Base-by-base conservation (phyloP, 352 stramenopile genomes). In the Lagenidium sp. region DNA sequence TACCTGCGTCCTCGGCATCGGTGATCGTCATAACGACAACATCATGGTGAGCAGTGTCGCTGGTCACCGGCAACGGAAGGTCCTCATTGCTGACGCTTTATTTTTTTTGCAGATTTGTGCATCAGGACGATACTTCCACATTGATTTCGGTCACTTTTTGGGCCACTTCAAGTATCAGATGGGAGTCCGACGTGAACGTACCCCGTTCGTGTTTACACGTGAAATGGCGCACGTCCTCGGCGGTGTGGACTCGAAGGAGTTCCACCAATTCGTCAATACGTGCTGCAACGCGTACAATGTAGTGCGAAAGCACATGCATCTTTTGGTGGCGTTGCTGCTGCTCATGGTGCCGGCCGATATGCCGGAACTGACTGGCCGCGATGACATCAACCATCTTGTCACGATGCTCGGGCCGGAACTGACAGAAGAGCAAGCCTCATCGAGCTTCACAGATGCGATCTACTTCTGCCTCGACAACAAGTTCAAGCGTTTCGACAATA, bases 11-110 rank as follows among this genome's bases (percentile, higher is more conserved):
- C 69, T 98, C 31, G 92, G 92, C 29, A 95, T 98, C 49, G 92
- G 92, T 46, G 92, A 98, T 57, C 83, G 92, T 7, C 92, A 98
- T 63, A 96, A 96, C 40, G 92, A 97, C 64, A 98, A 98, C 58
- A 95, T 98, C 45, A 98, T 98, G 94, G 64, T 98, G 52, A 32
- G 63, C 52, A n/a, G n/a, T n/a, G n/a, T n/a, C n/a, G n/a, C n/a
- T n/a, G n/a, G n/a, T n/a, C n/a, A n/a, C n/a, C n/a, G n/a, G n/a
- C n/a, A n/a, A n/a, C n/a, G n/a, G n/a, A n/a, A n/a, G n/a, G n/a
- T n/a, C n/a, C n/a, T n/a, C n/a, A n/a, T n/a, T n/a, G n/a, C n/a
- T n/a, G n/a, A n/a, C n/a, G n/a, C n/a, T n/a, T n/a, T 50, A 19
- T 44, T 29, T 47, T 23, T 37, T 19, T 34, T 49, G 38, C 19